Base-by-base conservation (phyloP, 169 alveolate species). In the Plasmodium blacklocki region DNA sequence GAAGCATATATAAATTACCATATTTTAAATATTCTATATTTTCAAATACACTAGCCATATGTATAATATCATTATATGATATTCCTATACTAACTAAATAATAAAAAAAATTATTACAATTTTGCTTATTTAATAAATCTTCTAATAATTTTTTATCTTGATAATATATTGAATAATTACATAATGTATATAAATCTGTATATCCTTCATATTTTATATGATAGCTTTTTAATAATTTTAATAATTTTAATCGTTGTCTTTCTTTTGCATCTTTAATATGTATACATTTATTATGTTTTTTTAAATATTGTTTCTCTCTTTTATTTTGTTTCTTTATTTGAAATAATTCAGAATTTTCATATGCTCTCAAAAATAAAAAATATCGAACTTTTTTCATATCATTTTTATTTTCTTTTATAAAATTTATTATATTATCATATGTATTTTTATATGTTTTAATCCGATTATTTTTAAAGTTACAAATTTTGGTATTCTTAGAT, bases 81-180 rank as follows among this genome's bases (percentile, higher is more conserved):
- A 78, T 71, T 5, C 89, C 89, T 12, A 78, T 78, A 71, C 60
- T 39, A 14, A 66, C 78, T 14, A 78, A 56, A 54, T 78, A 58
- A 70, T 66, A 78, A 32, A 78, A 64, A 15, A 78, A 66, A 70
- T 78, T 66, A 5, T 78, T 76, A 15, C 76, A n/a, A 3, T 78
- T 67, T 29, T 67, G 32, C 9, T 76, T 56, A 12, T 76, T 18
- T 14, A 62, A 19, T 21, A 21, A 5, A 29, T 14, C 29, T 19
- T 78, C 49, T 26, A 14, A 8, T 12, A 45, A 32, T 59, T 47
- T 9, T 12, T 63, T 12, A 29, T 78, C 67, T n/a, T 54, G 56
- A 63, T 64, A 78, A 78, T 78, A 78, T 50, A 78, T 45, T 2
- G 76, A 21, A 58, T 78, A 78, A 78, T 78, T 76, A 52, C 89